Percentiles rank a stretch among this genome's conserved stretches.
Evolutionary conservation across 441 rosid species (phyloP).

Genomic region (Eruca vesicaria): DNA sequence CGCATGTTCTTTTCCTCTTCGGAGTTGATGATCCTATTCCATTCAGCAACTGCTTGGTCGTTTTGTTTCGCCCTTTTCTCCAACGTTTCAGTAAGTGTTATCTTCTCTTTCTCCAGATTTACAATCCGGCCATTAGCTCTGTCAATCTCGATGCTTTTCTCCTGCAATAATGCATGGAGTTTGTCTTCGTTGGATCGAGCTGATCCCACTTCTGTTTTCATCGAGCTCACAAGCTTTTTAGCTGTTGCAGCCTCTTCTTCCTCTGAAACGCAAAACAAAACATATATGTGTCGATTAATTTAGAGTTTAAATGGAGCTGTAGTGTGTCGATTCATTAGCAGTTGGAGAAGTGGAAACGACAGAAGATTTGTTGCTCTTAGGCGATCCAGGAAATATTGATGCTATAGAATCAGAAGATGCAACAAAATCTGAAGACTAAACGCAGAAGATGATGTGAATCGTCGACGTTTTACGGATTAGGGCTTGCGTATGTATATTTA

Average conservation of each 20-base stretch:
- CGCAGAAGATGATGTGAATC: too few species aligned
- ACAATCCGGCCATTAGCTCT: conserved; percentile 28
- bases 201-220: conserved; percentile 48
- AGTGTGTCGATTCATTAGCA: too few species aligned
- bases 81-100: conserved; percentile 18
- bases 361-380: too few species aligned
- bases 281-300: too few species aligned
- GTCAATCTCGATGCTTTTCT: conserved; percentile 60
- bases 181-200: conserved; percentile 58
- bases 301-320: too few species aligned
- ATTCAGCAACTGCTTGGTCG: conserved; percentile 12
- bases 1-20: conserved; percentile 10
- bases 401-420: too few species aligned
- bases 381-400: too few species aligned
- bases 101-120: conserved; percentile 20
- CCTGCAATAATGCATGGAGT: conserved; percentile 64
- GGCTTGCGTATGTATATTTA: too few species aligned
- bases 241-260: conserved; percentile 68
- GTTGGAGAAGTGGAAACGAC: too few species aligned
- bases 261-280: too few species aligned
- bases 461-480: too few species aligned
- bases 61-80: conserved; percentile 28
- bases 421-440: too few species aligned
- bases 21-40: conserved; percentile 22
- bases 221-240: conserved; percentile 59